Conservation (phyloP, 106 monocot genomes). For the Ottelia alismoides region DNA sequence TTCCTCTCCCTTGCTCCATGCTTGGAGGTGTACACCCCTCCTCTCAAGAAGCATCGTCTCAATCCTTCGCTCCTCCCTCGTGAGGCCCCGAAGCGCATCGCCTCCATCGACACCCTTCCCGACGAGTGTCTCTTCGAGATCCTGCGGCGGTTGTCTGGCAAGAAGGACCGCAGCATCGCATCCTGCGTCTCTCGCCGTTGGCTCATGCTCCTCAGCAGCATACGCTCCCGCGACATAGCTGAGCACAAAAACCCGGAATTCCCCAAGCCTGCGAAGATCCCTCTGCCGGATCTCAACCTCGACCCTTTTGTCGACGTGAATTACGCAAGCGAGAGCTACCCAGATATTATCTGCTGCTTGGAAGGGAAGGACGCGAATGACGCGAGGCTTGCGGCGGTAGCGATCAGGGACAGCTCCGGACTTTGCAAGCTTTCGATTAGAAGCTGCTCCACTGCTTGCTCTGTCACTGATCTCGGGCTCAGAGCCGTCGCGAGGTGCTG, state of each 20-base stretch:
- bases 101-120: slow-evolving; percentile 51
- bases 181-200: slow-evolving; percentile 83
- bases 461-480: slow-evolving; percentile 49
- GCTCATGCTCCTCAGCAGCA: slow-evolving; percentile 46
- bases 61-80: too few species aligned
- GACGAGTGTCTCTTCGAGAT: slow-evolving; percentile 90
- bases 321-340: too few species aligned
- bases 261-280: not conserved
- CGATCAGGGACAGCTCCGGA: slow-evolving; percentile 26
- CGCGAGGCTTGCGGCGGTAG: slow-evolving; percentile 43
- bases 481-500: slow-evolving; percentile 38
- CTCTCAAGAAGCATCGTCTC: too few species aligned
- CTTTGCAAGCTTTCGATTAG: slow-evolving; percentile 42
- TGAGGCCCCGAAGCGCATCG: not conserved
- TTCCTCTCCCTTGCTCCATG: too few species aligned
- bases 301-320: not conserved
- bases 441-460: slow-evolving; percentile 21
- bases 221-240: slow-evolving; percentile 24
- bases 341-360: slow-evolving; percentile 21
- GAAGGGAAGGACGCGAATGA: slow-evolving; percentile 60
- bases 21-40: too few species aligned
- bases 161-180: slow-evolving; percentile 41
- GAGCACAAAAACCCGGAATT: too few species aligned
- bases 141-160: slow-evolving; percentile 41
- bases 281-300: slow-evolving; percentile 5